Conservation (phyloP, 768 basidiomycete species). For the Phlegmacium glaucopus region DNA sequence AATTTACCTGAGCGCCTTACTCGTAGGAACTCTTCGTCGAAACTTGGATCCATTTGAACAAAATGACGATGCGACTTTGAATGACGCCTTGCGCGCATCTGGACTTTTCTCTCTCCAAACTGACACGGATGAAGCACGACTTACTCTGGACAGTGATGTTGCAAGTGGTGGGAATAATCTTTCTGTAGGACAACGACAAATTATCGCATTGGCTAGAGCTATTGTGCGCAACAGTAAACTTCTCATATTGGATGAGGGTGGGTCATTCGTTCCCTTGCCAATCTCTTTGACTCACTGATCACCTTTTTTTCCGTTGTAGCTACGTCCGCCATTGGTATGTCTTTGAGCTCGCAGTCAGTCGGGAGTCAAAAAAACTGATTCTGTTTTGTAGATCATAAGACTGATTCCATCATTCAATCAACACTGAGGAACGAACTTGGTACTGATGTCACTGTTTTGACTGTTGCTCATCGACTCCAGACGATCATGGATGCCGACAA, state of each 20-base stretch:
- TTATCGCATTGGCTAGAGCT: constrained; percentile 61
- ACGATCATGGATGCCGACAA: constrained; percentile 66
- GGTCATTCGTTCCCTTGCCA: no score
- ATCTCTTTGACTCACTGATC: no score
- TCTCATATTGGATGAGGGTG: constrained; percentile 59
- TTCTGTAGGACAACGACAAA: constrained; percentile 71
- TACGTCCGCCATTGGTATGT: constrained; percentile 44
- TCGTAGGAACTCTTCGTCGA: constrained; percentile 48
- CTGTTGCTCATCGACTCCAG: constrained; percentile 65
- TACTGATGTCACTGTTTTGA: constrained; percentile 55
- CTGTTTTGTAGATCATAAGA: constrained; percentile 43
- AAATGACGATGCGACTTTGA: constrained; percentile 43
- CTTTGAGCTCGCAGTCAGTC: background rate
- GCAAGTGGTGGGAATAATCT: constrained; percentile 62
- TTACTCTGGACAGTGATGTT: constrained; percentile 41
- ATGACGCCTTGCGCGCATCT: constrained; percentile 36
- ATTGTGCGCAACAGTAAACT: constrained; percentile 53
- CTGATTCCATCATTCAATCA: constrained; percentile 65
- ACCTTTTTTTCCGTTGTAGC: constrained; percentile 16
- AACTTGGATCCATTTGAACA: constrained; percentile 66
- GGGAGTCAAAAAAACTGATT: constrained; percentile 4
- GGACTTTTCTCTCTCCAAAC: constrained; percentile 34
- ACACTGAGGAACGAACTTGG: constrained; percentile 64
- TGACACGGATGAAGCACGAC: constrained; percentile 44
- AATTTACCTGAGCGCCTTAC: background rate